These are phyloP conservation scores for Collybia mongolica DNA, from an alignment of 768 basidiomycete genomes.

Conservation along the genomic window DNA sequence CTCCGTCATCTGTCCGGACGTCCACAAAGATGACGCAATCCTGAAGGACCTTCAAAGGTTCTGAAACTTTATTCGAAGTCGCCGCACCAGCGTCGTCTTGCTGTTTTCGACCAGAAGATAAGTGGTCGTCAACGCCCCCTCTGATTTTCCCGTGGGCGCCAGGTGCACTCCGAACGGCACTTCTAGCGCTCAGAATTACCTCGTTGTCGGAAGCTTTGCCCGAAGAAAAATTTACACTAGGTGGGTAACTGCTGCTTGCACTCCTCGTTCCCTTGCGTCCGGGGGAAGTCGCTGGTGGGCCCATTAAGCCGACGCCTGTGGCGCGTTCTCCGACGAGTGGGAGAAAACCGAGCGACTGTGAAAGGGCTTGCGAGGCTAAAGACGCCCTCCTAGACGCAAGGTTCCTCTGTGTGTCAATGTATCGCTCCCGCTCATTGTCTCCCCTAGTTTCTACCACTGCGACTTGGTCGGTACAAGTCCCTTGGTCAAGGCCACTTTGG, in stretches of 20 bases:
- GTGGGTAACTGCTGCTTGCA: constrained; percentile 35
- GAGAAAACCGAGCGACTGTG: constrained; percentile 57
- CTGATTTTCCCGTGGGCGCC: constrained; percentile 9
- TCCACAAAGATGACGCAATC: constrained; percentile 85
- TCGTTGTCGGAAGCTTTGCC: constrained; percentile 5
- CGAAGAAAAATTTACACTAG: constrained; percentile 3
- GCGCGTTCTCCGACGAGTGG: constrained; percentile 28
- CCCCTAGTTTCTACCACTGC: constrained; percentile 26
- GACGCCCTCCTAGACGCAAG: constrained; percentile 55
- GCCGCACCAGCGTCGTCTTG: constrained; percentile 9
- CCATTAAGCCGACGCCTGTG: constrained; percentile 33
- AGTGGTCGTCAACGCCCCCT: constrained; percentile 16
- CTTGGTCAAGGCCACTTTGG: not conserved
- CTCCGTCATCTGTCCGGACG: constrained; percentile 80
- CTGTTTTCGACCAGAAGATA: constrained; percentile 15
- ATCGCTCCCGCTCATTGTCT: constrained; percentile 11
- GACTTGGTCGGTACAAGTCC: too few species aligned
- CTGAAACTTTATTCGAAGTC: constrained; percentile 22
- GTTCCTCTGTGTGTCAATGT: constrained; percentile 23
- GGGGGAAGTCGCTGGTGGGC: constrained; percentile 45
- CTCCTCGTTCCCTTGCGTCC: constrained; percentile 34
- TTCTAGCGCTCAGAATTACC: constrained; percentile 3
- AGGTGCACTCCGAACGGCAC: constrained; percentile 9
- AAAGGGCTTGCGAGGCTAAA: constrained; percentile 57
- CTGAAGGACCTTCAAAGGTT: constrained; percentile 51